Evolutionary conservation across 352 stramenopile species (phyloP).

Genomic region (Pythium insidiosum): DNA sequence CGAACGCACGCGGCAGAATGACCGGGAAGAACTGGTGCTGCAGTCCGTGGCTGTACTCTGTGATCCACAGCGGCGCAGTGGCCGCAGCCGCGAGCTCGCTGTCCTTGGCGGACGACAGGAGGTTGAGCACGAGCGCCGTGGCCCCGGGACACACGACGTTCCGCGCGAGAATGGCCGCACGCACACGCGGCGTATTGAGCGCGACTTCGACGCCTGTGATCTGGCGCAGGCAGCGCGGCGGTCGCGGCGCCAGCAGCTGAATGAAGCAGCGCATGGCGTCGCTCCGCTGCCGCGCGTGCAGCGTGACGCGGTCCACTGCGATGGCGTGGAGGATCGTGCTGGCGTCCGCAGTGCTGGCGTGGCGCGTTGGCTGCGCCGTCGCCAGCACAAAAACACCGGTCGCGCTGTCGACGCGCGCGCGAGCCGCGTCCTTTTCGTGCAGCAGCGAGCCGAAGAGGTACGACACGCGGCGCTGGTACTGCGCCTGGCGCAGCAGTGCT

Average conservation of each 20-base stretch:
- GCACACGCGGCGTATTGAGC: conserved; percentile 35
- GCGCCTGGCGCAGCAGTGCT: conserved; percentile 30
- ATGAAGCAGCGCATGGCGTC: conserved; percentile 53
- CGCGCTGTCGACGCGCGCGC: conserved; percentile 29
- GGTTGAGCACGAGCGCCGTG: conserved; percentile 47
- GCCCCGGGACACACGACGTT: conserved; percentile 40
- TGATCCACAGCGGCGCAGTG: conserved; percentile 37
- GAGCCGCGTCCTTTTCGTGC: conserved; percentile 36
- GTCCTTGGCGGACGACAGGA: conserved; percentile 39
- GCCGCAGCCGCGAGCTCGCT: conserved; percentile 23
- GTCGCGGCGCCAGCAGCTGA: conserved; percentile 37
- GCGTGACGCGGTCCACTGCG: conserved; percentile 37
- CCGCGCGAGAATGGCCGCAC: conserved; percentile 36
- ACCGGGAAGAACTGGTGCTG: conserved; percentile 48
- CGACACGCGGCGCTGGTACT: conserved; percentile 40
- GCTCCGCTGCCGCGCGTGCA: too few relatives aligned
- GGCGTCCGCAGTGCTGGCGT: conserved; percentile 31
- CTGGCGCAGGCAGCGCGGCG: conserved; percentile 25
- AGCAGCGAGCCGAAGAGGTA: too few relatives aligned
- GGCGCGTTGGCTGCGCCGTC: conserved; percentile 26
- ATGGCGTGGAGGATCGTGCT: conserved; percentile 47
- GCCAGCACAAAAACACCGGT: conserved; percentile 52
- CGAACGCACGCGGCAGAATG: conserved; percentile 27
- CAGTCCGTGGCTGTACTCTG: conserved; percentile 40
- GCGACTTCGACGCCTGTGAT: conserved; percentile 48